Evolutionary conservation across 2,329 filamentous ascomycete genomes (phyloP), one percentile per base, ranked within the genome.

Genomic region (Harringtonia aguacate): DNA sequence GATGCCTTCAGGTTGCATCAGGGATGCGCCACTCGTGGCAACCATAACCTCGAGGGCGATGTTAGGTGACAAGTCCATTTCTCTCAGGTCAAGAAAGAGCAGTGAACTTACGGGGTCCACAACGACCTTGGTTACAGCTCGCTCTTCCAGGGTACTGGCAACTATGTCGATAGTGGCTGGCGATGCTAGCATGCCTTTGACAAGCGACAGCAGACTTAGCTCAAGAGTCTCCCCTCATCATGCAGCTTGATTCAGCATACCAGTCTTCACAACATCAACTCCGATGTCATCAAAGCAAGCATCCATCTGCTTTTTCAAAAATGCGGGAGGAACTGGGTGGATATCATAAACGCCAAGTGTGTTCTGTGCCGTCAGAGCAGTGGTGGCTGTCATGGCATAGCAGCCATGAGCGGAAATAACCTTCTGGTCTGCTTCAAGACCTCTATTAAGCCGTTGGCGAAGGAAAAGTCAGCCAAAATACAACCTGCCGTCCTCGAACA

Each of bases 341-440:
- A 97, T 86, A 51, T 75, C 86, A 49, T 79, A 71, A 14, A 97
- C 88, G 5, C 87, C 87, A 43, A 76, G 72, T 0, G 92, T 98
- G 63, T 97, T 95, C 59, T 97, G 92, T 15, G 87, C 89, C n/a
- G 92, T 98, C 57, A 98, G 68, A 18, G 90, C 90, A 14, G 90
- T 94, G 10, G 90, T 95, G 20, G 89, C 87, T 41, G 90, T 95
- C 80, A 95, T 94, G 47, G 87, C 88, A 70, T 97, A 97, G 66
- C 86, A 92, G 47, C 84, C 81, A 74, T 97, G 88, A 17, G 86
- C 86, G 36, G 88, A 84, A 48, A 95, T 83, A 48, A 94, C 88
- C 61, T 95, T 94, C 59, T 97, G 89, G 60, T 97, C 90, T 33
- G 90, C 92, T 63, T 98, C 90, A 29, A 98, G 77, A 41, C 90